Evolutionary conservation across 345 rosid genomes (phyloP).

Genomic region (Euphorbia tirucalli): DNA sequence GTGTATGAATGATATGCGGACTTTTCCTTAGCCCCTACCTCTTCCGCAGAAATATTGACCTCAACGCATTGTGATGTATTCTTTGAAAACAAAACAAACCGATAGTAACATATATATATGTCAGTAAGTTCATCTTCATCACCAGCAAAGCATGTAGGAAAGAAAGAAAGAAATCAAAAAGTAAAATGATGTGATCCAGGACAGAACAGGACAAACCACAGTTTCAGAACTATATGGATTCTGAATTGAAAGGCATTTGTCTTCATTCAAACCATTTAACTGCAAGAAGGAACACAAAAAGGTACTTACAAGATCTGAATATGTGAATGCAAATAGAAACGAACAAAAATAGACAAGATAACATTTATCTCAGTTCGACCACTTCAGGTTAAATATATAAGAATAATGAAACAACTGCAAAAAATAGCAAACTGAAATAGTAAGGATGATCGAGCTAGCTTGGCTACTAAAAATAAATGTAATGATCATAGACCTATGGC

Average conservation of each 20-base stretch:
- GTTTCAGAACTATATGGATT: conserved; percentile 55
- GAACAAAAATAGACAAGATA: conserved; percentile 7
- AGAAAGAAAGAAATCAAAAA: conserved; percentile 9
- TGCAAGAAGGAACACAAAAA: conserved; percentile 37
- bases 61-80: conserved; percentile 57
- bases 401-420: neutral
- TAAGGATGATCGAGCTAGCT: neutral
- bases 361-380: neutral
- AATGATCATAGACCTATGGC: neutral
- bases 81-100: conserved; percentile 38
- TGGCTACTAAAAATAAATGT: conserved; percentile 9
- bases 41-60: conserved; percentile 79
- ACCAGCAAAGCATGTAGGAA: neutral
- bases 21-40: conserved; percentile 79
- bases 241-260: conserved; percentile 68
- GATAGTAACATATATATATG: neutral
- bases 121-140: conserved; percentile 13
- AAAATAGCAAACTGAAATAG: neutral
- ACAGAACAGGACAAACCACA: conserved; percentile 45
- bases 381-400: neutral
- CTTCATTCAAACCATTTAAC: conserved; percentile 62
- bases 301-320: neutral
- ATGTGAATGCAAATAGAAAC: neutral
- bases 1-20: conserved; percentile 74
- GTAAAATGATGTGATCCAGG: conserved; percentile 14